Evolutionary conservation across 352 stramenopile species (phyloP).

Genomic region (Elongisporangium prolatum): DNA sequence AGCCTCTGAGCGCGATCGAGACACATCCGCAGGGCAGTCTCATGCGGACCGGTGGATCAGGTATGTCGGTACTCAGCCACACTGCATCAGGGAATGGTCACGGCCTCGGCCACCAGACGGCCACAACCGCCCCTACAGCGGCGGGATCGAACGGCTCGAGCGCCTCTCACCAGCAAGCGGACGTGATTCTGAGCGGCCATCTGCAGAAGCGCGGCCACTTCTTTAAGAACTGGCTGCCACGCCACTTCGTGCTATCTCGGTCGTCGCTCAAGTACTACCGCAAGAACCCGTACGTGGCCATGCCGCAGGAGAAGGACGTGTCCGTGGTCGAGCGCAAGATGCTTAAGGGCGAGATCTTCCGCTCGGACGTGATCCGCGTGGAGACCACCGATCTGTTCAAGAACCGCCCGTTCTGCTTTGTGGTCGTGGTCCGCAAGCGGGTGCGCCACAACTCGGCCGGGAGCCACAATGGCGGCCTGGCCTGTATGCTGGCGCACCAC

Average conservation of each 20-base stretch:
- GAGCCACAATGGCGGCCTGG: constrained; percentile 17
- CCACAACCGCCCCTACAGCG: constrained; percentile 7
- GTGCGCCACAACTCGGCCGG: constrained; percentile 16
- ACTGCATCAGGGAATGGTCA: neutral
- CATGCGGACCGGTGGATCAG: constrained; percentile 1
- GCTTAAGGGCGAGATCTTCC: constrained; percentile 57
- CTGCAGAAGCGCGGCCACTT: constrained; percentile 70
- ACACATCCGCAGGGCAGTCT: constrained; percentile 23
- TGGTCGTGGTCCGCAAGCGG: constrained; percentile 54
- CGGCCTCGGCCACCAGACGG: neutral
- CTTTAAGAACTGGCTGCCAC: constrained; percentile 69
- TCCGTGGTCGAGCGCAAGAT: constrained; percentile 46
- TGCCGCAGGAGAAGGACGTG: constrained; percentile 33
- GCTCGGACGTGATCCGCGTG: constrained; percentile 53
- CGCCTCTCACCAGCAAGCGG: constrained; percentile 15
- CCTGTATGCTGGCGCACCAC: constrained; percentile 42
- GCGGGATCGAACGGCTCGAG: constrained; percentile 1
- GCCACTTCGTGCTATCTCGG: constrained; percentile 65
- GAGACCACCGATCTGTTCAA: constrained; percentile 56
- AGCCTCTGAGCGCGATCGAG: constrained; percentile 27
- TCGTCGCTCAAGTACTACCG: constrained; percentile 62
- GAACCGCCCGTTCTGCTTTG: constrained; percentile 60
- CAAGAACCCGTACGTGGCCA: constrained; percentile 47
- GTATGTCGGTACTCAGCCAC: neutral
- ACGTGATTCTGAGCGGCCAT: constrained; percentile 54